These are phyloP conservation scores for Kwoniella sp. DNA, from an alignment of 768 basidiomycete species.

Conservation along the genomic window DNA sequence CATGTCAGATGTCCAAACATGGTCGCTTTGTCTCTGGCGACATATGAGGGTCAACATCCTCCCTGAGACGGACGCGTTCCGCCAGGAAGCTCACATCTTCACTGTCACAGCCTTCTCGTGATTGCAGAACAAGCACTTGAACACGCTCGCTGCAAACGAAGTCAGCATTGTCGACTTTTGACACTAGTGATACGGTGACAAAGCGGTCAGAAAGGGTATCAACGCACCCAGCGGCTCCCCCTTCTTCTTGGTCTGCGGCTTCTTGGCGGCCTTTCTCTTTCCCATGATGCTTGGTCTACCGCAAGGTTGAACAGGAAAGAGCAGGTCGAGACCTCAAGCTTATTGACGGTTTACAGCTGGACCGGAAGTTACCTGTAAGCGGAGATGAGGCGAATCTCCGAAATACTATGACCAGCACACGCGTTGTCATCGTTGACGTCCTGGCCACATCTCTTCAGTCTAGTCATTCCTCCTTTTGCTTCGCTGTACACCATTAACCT, in stretches of 20 bases:
- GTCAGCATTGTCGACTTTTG: background rate
- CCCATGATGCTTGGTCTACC: slow-evolving; percentile 38
- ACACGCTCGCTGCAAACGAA: slow-evolving; percentile 33
- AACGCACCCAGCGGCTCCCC: slow-evolving; percentile 14
- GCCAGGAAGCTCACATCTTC: slow-evolving; percentile 25
- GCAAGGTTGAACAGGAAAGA: too few relatives aligned
- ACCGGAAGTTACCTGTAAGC: too few relatives aligned
- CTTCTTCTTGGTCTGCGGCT: slow-evolving; percentile 37
- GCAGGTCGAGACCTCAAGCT: too few relatives aligned
- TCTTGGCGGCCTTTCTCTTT: slow-evolving; percentile 46
- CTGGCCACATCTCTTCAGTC: background rate
- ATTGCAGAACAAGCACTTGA: slow-evolving; percentile 49
- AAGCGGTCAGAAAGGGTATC: background rate
- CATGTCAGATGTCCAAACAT: slow-evolving; percentile 75
- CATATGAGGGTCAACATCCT: background rate
- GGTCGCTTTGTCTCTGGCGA: slow-evolving; percentile 48
- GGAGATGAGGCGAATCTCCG: background rate
- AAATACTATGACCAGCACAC: too few relatives aligned
- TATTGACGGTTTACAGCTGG: too few relatives aligned
- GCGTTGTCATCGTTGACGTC: too few relatives aligned
- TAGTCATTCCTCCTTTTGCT: too few relatives aligned
- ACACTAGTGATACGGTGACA: background rate
- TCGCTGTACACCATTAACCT: too few relatives aligned
- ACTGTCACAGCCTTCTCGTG: slow-evolving; percentile 40
- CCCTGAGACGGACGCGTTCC: too few relatives aligned